Conservation (phyloP, 768 basidiomycete species). For the Suillus cothurnatus region DNA sequence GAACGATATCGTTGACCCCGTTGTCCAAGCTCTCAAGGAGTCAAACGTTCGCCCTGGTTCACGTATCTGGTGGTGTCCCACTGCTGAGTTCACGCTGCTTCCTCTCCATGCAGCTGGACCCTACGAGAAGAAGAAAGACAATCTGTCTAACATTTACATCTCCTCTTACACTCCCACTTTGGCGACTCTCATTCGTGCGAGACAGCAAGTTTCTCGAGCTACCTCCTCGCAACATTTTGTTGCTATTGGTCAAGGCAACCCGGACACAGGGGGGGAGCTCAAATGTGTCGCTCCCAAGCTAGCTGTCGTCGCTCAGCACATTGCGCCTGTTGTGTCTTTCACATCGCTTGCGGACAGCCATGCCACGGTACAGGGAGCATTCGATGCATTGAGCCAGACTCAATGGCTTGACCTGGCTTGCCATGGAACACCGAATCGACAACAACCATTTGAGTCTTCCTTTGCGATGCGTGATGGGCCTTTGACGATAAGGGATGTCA, state of each 20-base stretch:
- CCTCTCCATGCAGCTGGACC: neutral
- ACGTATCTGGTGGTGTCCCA: neutral
- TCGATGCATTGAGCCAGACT: neutral
- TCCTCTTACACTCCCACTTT: neutral
- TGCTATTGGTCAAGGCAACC: neutral
- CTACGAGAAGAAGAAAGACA: neutral
- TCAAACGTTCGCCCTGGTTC: neutral
- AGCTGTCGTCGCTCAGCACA: neutral
- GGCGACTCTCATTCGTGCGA: neutral
- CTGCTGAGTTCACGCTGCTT: neutral
- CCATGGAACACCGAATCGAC: neutral
- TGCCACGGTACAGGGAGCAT: neutral
- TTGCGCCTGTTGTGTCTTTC: neutral
- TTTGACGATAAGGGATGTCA: neutral
- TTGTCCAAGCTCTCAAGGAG: neutral
- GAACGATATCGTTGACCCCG: no score
- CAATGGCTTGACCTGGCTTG: neutral
- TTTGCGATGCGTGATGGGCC: neutral
- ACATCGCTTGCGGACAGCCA: neutral
- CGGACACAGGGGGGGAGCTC: neutral
- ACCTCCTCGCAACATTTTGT: neutral
- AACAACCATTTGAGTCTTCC: neutral
- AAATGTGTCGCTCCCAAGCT: neutral
- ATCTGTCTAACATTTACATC: neutral
- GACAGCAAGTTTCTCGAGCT: neutral